These are phyloP conservation scores for Thermomucor indicae-seudaticae DNA, from an alignment of 371 early-diverging fungal species.

Conservation along the genomic window DNA sequence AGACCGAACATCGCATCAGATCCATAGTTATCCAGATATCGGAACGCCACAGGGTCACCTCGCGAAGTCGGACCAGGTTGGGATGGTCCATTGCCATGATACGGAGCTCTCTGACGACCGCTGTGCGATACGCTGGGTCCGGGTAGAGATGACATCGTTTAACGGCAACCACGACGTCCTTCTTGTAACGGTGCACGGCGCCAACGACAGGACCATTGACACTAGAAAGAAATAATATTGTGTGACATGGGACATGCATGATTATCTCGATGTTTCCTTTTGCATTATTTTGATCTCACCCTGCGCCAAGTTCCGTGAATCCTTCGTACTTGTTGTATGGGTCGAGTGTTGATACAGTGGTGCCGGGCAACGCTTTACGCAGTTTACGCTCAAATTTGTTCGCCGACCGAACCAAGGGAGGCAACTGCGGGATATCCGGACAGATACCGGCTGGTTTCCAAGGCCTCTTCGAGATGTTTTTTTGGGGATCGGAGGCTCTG, in stretches of 20 bases:
- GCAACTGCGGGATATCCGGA: conserved; percentile 40
- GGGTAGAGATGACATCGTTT: conserved; percentile 42
- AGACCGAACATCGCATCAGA: conserved; percentile 43
- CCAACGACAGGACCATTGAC: conserved; percentile 46
- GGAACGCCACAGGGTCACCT: conserved; percentile 34
- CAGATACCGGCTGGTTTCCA: conserved; percentile 35
- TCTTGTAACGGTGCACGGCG: conserved; percentile 28
- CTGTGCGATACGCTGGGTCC: conserved; percentile 41
- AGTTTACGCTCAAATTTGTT: conserved; percentile 40
- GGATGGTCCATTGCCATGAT: conserved; percentile 43
- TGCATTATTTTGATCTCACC: conserved; percentile 13
- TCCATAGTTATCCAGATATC: conserved; percentile 49
- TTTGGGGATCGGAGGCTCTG: conserved; percentile 28
- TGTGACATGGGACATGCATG: no score
- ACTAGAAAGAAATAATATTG: conserved; percentile 15
- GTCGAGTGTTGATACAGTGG: conserved; percentile 29
- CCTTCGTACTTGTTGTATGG: conserved; percentile 28
- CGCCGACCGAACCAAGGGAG: conserved; percentile 33
- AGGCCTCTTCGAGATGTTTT: conserved; percentile 39
- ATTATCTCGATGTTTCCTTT: neutral
- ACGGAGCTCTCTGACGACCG: conserved; percentile 38
- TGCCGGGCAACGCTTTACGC: conserved; percentile 32
- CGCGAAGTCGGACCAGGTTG: conserved; percentile 39
- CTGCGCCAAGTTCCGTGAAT: conserved; percentile 42
- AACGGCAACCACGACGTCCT: conserved; percentile 32